phyloP scores from a whole-genome alignment of 441 rosid species.

The Mallotus japonicus region DNA sequence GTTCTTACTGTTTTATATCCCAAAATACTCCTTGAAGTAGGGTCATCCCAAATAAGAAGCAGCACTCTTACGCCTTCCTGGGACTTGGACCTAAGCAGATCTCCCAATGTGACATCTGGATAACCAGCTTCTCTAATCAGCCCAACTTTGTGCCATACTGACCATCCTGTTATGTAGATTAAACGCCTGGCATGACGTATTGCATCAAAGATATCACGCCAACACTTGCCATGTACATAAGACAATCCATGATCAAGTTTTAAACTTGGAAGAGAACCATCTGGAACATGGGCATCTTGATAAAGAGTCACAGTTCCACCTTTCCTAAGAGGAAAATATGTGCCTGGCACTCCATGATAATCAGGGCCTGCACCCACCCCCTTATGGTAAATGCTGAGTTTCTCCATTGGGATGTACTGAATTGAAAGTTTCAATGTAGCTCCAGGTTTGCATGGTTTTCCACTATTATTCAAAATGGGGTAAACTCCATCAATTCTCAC shows the following conservation, averaged over 20 bases:
- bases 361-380: conserved; percentile 94
- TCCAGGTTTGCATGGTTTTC: conserved; percentile 88
- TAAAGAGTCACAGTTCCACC: conserved; percentile 84
- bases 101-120: conserved; percentile 64
- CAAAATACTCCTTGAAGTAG: conserved; percentile 88
- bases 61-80: conserved; percentile 97
- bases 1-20: conserved; percentile 77
- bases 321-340: conserved; percentile 92
- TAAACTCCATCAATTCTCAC: conserved; percentile 64
- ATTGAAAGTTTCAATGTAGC: conserved; percentile 63
- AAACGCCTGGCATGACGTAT: conserved; percentile 75
- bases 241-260: conserved; percentile 60
- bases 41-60: conserved; percentile 97
- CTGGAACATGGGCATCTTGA: conserved; percentile 96
- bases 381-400: conserved; percentile 57
- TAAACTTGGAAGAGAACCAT: conserved; percentile 66
- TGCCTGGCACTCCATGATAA: conserved; percentile 79
- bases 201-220: conserved; percentile 87
- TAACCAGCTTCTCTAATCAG: conserved; percentile 61
- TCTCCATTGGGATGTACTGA: conserved; percentile 72
- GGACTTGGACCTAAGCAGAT: conserved; percentile 79
- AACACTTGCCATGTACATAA: conserved; percentile 89
- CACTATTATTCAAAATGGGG: conserved; percentile 51
- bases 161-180: conserved; percentile 95
- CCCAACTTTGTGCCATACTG: conserved; percentile 89